Evolutionary conservation across 2,329 filamentous ascomycete species (phyloP), one percentile per base, ranked within the genome.

Genomic region (Ceratocystis alfenasii): DNA sequence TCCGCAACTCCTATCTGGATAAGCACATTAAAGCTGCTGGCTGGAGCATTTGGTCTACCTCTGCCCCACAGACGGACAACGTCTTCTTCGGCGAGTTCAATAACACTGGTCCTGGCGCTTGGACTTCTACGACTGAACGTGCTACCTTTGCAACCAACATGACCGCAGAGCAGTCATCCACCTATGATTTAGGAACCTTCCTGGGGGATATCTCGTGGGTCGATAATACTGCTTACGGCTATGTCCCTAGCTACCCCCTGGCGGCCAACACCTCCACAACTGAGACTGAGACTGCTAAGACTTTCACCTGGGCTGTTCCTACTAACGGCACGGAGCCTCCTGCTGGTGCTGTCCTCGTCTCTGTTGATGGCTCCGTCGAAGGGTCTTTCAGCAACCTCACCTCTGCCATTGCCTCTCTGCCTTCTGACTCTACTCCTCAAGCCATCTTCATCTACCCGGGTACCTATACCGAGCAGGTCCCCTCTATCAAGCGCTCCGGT

Each of bases 401-500:
- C 0, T 69, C 66, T 12, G 74, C 73, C 1, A 69, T 75, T 15
- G 63, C 63, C 15, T 65, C 63, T 8, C 63, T 65, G 22, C 63
- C 44, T 69, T 70, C 17, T 71, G 72, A 69, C 48, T 70, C 5
- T 68, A 62, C 57, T 64, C 66, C 60, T 46, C 75, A 77, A 68
- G 70, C 75, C n/a, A 73, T 74, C 64, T 74, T 75, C 70, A 72
- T 75, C 50, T 73, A 72, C 36, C 69, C 71, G 0, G 83, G 83
- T 1, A 84, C 80, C 20, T 86, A 85, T 75, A 75, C 74, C 25
- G 83, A 85, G 72, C 83, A 85, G 70, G 82, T 86, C 44, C 80
- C 80, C 67, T 77, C 86, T 22, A 72, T 77, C 5, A 71, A 73
- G 0, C 77, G 81, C 64, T 75, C 74, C 2, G 81, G 79, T 1